A percentile compares a stretch with the other conserved stretches of the same genome.
phyloP scores from a whole-genome alignment of 176 grass and related monocot species.

The Triticum timopheevii region DNA sequence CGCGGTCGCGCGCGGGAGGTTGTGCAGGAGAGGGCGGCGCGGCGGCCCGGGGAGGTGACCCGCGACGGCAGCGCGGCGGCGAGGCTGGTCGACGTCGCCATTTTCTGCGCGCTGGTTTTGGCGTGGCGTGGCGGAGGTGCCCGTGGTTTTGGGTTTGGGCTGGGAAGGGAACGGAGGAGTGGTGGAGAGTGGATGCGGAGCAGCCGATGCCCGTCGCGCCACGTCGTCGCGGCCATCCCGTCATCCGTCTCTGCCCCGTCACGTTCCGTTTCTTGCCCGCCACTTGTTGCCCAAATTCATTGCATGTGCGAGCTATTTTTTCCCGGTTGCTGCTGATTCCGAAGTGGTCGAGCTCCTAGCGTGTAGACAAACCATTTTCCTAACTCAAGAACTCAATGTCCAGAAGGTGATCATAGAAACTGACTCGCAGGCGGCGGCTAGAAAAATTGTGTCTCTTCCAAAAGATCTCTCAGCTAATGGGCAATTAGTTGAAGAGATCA shows the following conservation, averaged over 20 bases:
- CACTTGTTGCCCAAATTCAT: too few relatives aligned
- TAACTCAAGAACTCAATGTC: too few relatives aligned
- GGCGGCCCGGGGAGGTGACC: slow-evolving; percentile 39
- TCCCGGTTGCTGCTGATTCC: too few relatives aligned
- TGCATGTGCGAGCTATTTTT: too few relatives aligned
- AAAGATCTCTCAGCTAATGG: too few relatives aligned
- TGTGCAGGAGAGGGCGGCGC: slow-evolving; percentile 32
- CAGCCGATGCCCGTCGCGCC: slow-evolving; percentile 72
- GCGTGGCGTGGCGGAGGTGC: background rate
- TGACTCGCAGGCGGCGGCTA: too few relatives aligned
- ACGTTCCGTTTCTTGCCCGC: background rate
- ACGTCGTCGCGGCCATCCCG: slow-evolving; percentile 50
- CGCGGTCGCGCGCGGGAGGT: slow-evolving; percentile 15
- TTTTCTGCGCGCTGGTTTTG: background rate
- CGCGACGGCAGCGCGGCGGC: slow-evolving; percentile 49
- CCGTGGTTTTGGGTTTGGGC: background rate
- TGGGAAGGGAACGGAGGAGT: slow-evolving; percentile 26
- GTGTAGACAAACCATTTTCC: too few relatives aligned
- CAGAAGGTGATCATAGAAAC: too few relatives aligned
- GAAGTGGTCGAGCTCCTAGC: too few relatives aligned
- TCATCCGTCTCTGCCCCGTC: slow-evolving; percentile 32
- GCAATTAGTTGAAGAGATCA: too few relatives aligned
- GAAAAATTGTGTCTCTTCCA: too few relatives aligned
- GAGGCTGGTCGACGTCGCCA: slow-evolving; percentile 68
- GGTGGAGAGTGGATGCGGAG: slow-evolving; percentile 45